A percentile compares a stretch with the other conserved stretches of the same genome.
These are phyloP conservation scores for Diaporthe sp. DNA, from an alignment of 2,329 filamentous ascomycete species.

Conservation along the genomic window DNA sequence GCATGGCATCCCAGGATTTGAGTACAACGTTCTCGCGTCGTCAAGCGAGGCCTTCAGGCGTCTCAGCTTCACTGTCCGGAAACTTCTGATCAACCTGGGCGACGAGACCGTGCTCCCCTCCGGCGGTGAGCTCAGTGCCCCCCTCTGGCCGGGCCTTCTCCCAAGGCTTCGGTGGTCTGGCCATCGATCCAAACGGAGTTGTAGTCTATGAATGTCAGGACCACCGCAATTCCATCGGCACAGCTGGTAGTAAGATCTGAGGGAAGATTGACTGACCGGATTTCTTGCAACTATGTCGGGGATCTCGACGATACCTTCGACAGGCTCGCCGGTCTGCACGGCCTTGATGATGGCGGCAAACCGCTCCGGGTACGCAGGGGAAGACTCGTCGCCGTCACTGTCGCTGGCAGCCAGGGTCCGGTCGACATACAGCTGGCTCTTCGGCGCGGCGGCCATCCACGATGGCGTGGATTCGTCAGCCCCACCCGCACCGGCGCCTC, in stretches of 20 bases:
- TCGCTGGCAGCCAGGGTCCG: conserved; percentile 42
- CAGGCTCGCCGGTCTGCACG: conserved; percentile 82
- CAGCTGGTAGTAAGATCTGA: neutral
- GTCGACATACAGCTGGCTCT: conserved; percentile 57
- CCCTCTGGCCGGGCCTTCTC: conserved; percentile 64
- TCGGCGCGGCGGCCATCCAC: conserved; percentile 63
- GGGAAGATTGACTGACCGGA: conserved; percentile 60
- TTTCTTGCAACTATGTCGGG: conserved; percentile 81
- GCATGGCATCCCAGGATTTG: neutral
- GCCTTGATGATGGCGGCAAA: conserved; percentile 90
- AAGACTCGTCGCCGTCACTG: conserved; percentile 36
- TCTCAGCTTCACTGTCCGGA: conserved; percentile 44
- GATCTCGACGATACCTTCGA: conserved; percentile 89
- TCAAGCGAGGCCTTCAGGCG: neutral
- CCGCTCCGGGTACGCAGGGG: conserved; percentile 77
- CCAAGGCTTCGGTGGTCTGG: conserved; percentile 76
- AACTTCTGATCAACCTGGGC: conserved; percentile 35
- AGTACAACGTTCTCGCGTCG: neutral
- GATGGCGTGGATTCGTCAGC: conserved; percentile 38
- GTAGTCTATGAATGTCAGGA: conserved; percentile 49
- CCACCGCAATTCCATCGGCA: neutral
- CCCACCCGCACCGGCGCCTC: neutral
- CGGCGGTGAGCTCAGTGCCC: conserved; percentile 11
- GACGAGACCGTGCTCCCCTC: neutral
- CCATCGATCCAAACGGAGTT: conserved; percentile 58